A percentile compares a stretch with the other conserved stretches of the same genome.
Evolutionary conservation across 148 eudicot genomes (phyloP).

Genomic region (Cornus florida): DNA sequence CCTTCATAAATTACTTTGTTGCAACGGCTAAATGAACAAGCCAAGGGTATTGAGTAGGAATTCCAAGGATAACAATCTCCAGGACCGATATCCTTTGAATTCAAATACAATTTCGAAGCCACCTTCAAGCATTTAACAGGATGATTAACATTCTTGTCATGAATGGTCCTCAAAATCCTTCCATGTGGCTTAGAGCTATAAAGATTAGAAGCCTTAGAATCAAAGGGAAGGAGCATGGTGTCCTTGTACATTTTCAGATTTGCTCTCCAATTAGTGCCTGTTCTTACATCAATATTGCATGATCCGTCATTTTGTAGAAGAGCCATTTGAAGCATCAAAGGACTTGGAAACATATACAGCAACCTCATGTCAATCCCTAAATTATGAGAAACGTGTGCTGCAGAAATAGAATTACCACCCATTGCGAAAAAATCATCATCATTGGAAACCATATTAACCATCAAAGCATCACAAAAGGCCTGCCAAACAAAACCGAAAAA

Average conservation of each 20-base stretch:
- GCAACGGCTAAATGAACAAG: constrained; percentile 62
- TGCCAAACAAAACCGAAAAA: constrained; percentile 15
- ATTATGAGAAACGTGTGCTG: constrained; percentile 76
- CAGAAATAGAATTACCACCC: constrained; percentile 84
- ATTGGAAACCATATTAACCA: constrained; percentile 49
- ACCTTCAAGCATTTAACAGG: constrained; percentile 44
- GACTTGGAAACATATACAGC: constrained; percentile 71
- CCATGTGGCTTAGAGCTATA: constrained; percentile 27
- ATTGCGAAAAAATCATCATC: constrained; percentile 76
- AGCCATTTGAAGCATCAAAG: constrained; percentile 60
- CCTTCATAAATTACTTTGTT: constrained; percentile 44
- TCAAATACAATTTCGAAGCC: constrained; percentile 27
- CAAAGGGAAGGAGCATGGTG: constrained; percentile 21
- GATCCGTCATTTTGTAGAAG: constrained; percentile 40
- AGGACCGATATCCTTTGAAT: constrained; percentile 21
- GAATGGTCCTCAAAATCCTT: constrained; percentile 21
- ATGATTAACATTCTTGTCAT: constrained; percentile 17
- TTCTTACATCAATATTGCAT: constrained; percentile 18
- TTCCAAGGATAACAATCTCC: constrained; percentile 40
- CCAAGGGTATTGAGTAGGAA: constrained; percentile 16
- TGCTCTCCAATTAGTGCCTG: constrained; percentile 25
- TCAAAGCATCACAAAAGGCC: constrained; percentile 69
- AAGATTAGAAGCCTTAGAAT: constrained; percentile 17
- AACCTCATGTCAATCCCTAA: constrained; percentile 81
- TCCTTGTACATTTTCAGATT: constrained; percentile 22